Percentiles rank a stretch among this genome's conserved stretches.
These are phyloP conservation scores for Syncephalis plumigaleata DNA, from an alignment of 371 early-diverging fungal species.

Conservation along the genomic window DNA sequence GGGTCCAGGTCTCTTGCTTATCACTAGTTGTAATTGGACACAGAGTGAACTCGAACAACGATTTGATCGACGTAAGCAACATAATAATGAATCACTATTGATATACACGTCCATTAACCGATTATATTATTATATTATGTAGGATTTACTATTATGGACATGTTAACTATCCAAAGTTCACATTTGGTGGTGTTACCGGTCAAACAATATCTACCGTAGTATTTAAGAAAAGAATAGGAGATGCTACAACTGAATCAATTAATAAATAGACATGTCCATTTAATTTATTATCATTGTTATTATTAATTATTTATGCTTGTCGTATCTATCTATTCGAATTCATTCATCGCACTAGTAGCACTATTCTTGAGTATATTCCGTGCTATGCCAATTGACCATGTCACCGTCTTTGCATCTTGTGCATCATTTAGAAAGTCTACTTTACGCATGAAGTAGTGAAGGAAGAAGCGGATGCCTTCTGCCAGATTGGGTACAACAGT, in stretches of 20 bases:
- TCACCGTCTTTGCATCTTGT: constrained; percentile 28
- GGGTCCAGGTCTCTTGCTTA: constrained; percentile 46
- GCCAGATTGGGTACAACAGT: constrained; percentile 37
- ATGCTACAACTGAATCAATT: background rate
- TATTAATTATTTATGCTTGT: no score
- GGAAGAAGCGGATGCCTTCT: constrained; percentile 53
- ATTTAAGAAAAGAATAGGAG: constrained; percentile 27
- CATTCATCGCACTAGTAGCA: no score
- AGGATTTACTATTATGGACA: constrained; percentile 45
- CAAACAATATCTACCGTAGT: constrained; percentile 72
- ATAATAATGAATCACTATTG: background rate
- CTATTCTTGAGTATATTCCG: no score
- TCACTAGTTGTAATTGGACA: constrained; percentile 91
- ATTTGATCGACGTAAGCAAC: constrained; percentile 32
- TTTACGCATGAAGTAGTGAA: constrained; percentile 38
- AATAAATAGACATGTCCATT: no score
- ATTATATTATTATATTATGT: no score
- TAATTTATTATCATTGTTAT: no score
- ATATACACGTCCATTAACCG: no score
- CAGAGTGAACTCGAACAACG: constrained; percentile 53
- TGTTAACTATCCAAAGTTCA: constrained; percentile 65
- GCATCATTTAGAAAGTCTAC: constrained; percentile 19
- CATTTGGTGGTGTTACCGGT: constrained; percentile 74
- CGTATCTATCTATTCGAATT: no score
- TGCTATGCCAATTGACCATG: constrained; percentile 12